phyloP scores from a whole-genome alignment of 1,139 yeast species.

The Yamadazyma buinensis region DNA sequence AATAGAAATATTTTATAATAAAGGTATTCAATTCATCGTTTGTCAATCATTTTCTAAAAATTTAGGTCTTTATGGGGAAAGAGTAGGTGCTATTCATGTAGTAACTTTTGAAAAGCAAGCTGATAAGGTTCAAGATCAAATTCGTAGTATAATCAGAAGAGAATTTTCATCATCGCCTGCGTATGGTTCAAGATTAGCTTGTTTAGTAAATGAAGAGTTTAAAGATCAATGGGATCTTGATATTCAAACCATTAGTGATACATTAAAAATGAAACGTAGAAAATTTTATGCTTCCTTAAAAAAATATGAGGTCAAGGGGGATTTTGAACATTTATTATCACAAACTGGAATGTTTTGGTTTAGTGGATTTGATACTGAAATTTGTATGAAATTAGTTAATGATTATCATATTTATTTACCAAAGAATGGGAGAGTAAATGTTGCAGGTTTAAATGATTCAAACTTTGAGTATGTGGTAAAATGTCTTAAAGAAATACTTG shows the following conservation, averaged over 20 bases:
- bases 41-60: conserved; percentile 41
- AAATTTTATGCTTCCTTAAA: conserved; percentile 22
- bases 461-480: conserved; percentile 22
- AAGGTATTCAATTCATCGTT: conserved; percentile 22
- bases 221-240: conserved; percentile 27
- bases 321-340: conserved; percentile 29
- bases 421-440: conserved; percentile 34
- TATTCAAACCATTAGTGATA: conserved; percentile 21
- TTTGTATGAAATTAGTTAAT: conserved; percentile 23
- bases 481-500: background rate
- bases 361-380: conserved; percentile 30
- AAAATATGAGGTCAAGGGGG: conserved; percentile 33
- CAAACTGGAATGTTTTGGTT: conserved; percentile 42
- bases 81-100: conserved; percentile 37
- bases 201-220: conserved; percentile 20
- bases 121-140: conserved; percentile 20
- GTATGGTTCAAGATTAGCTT: conserved; percentile 37
- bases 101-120: conserved; percentile 20
- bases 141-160: conserved; percentile 27
- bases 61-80: conserved; percentile 40
- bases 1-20: conserved; percentile 16
- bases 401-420: conserved; percentile 35
- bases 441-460: conserved; percentile 35
- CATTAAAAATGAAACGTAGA: conserved; percentile 27
- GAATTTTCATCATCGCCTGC: conserved; percentile 44